Base-by-base conservation (phyloP, 2,329 filamentous ascomycete genomes). In the Colletotrichum sidae region DNA sequence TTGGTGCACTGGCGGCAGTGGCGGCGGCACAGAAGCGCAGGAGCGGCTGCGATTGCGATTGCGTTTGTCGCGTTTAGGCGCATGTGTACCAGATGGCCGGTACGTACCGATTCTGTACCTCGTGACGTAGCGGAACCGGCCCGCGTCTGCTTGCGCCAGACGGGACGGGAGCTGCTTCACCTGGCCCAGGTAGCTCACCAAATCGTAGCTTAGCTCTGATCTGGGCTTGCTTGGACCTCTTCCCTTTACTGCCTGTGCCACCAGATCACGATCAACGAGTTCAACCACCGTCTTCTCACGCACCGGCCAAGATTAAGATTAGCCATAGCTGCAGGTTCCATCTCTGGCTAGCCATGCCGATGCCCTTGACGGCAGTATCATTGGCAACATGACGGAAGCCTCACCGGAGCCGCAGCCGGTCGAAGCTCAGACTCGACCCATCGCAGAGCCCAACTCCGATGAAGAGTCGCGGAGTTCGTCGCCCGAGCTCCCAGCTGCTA, bases 331-430 rank as follows among this genome's bases (percentile, higher is more conserved):
- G n/a, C 46, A 17, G 25, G 10, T 41, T 13, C 35, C 25, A 51
- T 6, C 33, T 52, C 15, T 38, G 33, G 17, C 58, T 37, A 60
- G 49, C 41, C 62, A 67, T 68, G 62, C 49, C 50, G 47, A 25
- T 60, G 46, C 51, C 6, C 45, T 53, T 41, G 54, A 54, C 55
- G 60, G 49, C 58, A 61, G 62, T 57, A 68, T 63, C 67, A 67
- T 69, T 71, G 74, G 76, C 69, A 74, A 71, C 73, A 82, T 82
- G 80, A 81, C 79, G 74, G 76, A 80, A 71, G 74, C 73, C 73
- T 74, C 77, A 74, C 75, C 78, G 70, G 70, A 72, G 63, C 69
- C 69, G 70, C 70, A 72, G 63, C 69, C 69, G 72, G 75, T 73
- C 73, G 73, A 74, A 51, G 70, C 68, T 60, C 42, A 55, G 34